A percentile compares a stretch with the other conserved stretches of the same genome.
Evolutionary conservation across 1,284 basidiomycete genomes (phyloP).

Genomic region (Hortiboletus rubellus): DNA sequence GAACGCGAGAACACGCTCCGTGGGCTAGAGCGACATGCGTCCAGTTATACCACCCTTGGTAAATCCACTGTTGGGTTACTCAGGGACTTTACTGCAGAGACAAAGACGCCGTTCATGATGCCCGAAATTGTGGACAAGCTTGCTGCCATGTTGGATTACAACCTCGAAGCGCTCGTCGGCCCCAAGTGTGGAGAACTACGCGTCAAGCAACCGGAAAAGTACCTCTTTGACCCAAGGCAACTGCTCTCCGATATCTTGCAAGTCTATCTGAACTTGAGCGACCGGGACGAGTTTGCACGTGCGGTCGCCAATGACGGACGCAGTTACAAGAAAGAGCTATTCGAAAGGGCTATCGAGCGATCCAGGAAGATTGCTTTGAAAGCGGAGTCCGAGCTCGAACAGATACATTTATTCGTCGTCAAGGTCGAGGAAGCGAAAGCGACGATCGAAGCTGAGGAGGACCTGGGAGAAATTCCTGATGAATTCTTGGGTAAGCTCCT

Average conservation of each 20-base stretch:
- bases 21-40: conserved; percentile 79
- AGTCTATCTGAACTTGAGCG: conserved; percentile 89
- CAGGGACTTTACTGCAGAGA: conserved; percentile 90
- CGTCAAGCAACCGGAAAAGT: conserved; percentile 87
- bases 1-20: conserved; percentile 84
- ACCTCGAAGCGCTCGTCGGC: conserved; percentile 87
- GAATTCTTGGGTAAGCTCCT: conserved; percentile 80
- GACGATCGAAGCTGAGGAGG: conserved; percentile 84
- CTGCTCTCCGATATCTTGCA: conserved; percentile 88
- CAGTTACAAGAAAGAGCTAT: conserved; percentile 85
- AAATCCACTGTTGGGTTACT: conserved; percentile 88
- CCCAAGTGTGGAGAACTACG: conserved; percentile 82
- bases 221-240: conserved; percentile 84
- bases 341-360: conserved; percentile 78
- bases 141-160: conserved; percentile 97
- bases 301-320: conserved; percentile 93
- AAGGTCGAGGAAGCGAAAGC: conserved; percentile 85
- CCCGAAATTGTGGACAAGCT: conserved; percentile 95
- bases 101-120: conserved; percentile 92
- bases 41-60: conserved; percentile 84
- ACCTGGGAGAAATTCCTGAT: conserved; percentile 92
- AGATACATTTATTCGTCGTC: conserved; percentile 70
- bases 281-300: conserved; percentile 77
- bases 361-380: conserved; percentile 72
- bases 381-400: conserved; percentile 77